A percentile compares a stretch with the other conserved stretches of the same genome.
These are phyloP conservation scores for Amaranthus palmeri DNA, from an alignment of 148 eudicot species.

Conservation along the genomic window DNA sequence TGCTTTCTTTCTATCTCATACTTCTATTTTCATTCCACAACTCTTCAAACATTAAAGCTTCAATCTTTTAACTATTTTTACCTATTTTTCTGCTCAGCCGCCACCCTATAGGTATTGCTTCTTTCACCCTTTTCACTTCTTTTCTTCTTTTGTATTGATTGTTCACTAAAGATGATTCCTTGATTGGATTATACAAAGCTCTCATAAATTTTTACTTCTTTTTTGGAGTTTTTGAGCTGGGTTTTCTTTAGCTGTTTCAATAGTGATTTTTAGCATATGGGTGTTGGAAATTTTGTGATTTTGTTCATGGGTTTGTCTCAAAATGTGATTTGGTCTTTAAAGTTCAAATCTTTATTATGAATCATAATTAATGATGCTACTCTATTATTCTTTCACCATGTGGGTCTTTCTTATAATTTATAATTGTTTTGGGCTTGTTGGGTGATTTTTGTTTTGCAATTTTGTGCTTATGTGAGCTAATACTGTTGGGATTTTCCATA, in stretches of 20 bases:
- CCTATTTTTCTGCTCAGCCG: constrained; percentile 8
- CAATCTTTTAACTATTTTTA: not conserved
- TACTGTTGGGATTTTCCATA: not conserved
- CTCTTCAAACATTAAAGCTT: not conserved
- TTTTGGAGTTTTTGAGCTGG: not conserved
- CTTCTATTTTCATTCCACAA: not conserved
- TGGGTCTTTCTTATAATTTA: constrained; percentile 1
- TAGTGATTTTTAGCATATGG: not conserved
- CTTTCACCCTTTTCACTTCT: not conserved
- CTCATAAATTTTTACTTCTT: constrained; percentile 11
- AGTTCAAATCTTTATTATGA: constrained; percentile 2
- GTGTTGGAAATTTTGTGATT: not conserved
- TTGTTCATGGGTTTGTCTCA: constrained; percentile 19
- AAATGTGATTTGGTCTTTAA: constrained; percentile 12
- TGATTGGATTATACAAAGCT: not conserved
- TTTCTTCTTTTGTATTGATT: not conserved
- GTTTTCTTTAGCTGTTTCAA: not conserved
- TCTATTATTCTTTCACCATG: not conserved
- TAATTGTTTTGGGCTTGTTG: constrained; percentile 1
- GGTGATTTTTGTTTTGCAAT: not conserved
- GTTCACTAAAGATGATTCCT: not conserved
- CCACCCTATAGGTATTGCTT: constrained; percentile 31
- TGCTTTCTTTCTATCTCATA: not conserved
- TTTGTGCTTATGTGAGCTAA: constrained; percentile 4
- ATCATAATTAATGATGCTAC: not conserved